Base-by-base conservation (phyloP, 1,284 basidiomycete species). In the Rhizopogon parksii region DNA sequence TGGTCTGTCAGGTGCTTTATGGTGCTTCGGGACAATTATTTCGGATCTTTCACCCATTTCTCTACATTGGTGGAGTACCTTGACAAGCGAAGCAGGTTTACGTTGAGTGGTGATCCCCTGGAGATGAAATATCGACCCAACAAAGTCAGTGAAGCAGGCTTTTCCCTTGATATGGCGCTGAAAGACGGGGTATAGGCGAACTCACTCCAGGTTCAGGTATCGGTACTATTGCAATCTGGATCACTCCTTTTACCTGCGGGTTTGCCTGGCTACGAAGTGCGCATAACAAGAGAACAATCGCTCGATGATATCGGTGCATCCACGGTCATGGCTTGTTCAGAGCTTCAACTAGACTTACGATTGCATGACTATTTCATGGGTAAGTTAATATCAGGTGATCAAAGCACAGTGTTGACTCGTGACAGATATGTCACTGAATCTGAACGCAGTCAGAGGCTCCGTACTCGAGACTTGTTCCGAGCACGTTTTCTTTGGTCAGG, bases 11-110 rank as follows among this genome's bases (percentile, higher is more conserved):
- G 93, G 32, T 83, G 91, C 60, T 75, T 94, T 58, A 88, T 97
- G 82, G 82, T 87, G 42, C 62, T 95, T 48, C 82, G 87, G 50
- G 91, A 95, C 59, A 95, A 96, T 65, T 96, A 96, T 66, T 83
- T 95, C 51, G 94, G 94, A 15, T 78, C 80, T 3, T 96, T 94
- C 67, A 95, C 92, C 1, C 88, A 94, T 59, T 96, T 93, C 61
- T 84, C 84, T 6, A 95, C 91, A 0, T 75, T 91, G 46, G 78
- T 78, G 27, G 94, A 96, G 69, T 94, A 90, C 63, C 71, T 92
- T 47, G 79, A 84, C 50, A 86, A 83, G 64, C 77, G 80, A 25
- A 76, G 72, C 48, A 73, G 71, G 52, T 78, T 77, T 4, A 67
- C 76, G 4, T 74, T 80, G 19, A 73, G 83, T 4, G 93, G 92